Evolutionary conservation across 2,329 filamentous ascomycete genomes (phyloP).

Genomic region (Cordyceps javanica): DNA sequence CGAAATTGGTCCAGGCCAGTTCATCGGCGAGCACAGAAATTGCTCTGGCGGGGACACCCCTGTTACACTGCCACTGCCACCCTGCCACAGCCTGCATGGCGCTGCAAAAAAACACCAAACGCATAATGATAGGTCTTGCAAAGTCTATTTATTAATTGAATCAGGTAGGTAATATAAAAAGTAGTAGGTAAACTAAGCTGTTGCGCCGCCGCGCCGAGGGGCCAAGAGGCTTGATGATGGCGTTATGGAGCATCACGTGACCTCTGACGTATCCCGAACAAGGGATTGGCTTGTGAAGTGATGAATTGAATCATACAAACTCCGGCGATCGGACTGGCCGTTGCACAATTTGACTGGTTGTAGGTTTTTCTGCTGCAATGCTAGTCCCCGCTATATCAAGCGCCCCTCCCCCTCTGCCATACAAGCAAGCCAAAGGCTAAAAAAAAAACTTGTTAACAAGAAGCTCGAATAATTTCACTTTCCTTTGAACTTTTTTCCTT

Average conservation of each 20-base stretch:
- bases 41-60: too few relatives aligned
- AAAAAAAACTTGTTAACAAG: background rate
- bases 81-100: too few relatives aligned
- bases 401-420: background rate
- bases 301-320: background rate
- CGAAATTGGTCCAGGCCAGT: background rate
- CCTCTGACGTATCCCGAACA: background rate
- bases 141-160: too few relatives aligned
- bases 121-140: too few relatives aligned
- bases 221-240: too few relatives aligned
- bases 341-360: background rate
- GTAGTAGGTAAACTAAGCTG: too few relatives aligned
- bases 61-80: too few relatives aligned
- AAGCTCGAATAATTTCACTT: too few relatives aligned
- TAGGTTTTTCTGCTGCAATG: background rate
- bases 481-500: background rate
- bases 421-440: background rate
- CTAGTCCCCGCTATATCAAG: background rate
- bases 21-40: background rate
- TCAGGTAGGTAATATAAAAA: too few relatives aligned
- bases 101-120: too few relatives aligned
- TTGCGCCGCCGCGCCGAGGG: too few relatives aligned
- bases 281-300: background rate
- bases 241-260: background rate
- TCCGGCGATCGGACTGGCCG: background rate